Evolutionary conservation across 2,329 filamentous ascomycete species (phyloP).

Genomic region (Lojkania enalia): DNA sequence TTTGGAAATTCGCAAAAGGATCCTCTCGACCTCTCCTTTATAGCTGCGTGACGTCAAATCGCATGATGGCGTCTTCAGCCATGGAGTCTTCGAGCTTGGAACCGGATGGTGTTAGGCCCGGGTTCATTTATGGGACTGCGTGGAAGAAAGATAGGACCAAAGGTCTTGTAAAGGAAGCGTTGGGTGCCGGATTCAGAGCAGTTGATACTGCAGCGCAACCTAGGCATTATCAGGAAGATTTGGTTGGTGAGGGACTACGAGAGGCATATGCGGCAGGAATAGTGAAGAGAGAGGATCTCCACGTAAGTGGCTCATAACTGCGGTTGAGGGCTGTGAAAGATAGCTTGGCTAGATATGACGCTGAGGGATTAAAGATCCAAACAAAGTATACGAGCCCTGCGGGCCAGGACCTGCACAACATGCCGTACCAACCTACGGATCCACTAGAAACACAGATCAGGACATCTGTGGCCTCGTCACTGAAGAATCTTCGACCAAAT

Average conservation of each 20-base stretch:
- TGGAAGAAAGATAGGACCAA: slow-evolving; percentile 76
- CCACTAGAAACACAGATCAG: slow-evolving; percentile 67
- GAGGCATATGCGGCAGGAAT: slow-evolving; percentile 62
- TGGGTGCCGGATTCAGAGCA: slow-evolving; percentile 70
- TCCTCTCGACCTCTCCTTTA: no score
- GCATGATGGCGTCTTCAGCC: slow-evolving; percentile 23
- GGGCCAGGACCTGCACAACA: slow-evolving; percentile 62
- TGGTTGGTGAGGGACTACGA: slow-evolving; percentile 69
- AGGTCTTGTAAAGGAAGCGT: slow-evolving; percentile 68
- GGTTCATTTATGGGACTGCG: slow-evolving; percentile 77
- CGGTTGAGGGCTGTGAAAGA: neutral
- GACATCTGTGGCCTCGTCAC: slow-evolving; percentile 67
- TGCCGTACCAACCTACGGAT: slow-evolving; percentile 65
- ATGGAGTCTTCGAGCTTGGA: slow-evolving; percentile 18
- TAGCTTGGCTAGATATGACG: neutral
- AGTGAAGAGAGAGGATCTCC: slow-evolving; percentile 64
- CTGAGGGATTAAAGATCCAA: slow-evolving; percentile 64
- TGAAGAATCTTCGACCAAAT: slow-evolving; percentile 59
- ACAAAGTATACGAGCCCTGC: slow-evolving; percentile 75
- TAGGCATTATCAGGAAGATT: slow-evolving; percentile 73
- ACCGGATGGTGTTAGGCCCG: slow-evolving; percentile 13
- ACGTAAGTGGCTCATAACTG: slow-evolving; percentile 52
- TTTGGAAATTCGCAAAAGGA: no score
- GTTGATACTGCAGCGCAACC: slow-evolving; percentile 81
- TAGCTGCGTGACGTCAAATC: slow-evolving; percentile 10